Percentiles rank a stretch among this genome's conserved stretches.
Conservation (phyloP, 2,329 filamentous ascomycete genomes). For the Cytospora schulzeri region DNA sequence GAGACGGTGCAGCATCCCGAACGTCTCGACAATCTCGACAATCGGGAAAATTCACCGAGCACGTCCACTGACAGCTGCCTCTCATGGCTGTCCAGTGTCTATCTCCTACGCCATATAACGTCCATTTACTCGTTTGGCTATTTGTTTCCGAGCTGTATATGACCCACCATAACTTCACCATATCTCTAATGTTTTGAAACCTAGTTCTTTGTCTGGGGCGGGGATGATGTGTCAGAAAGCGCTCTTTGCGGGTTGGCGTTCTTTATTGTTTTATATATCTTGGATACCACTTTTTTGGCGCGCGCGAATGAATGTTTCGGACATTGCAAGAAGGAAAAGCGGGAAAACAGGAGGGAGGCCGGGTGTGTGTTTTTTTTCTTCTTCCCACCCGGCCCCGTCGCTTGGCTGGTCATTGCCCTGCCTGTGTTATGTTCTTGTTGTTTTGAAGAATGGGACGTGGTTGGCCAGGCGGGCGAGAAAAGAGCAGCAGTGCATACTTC, state of each 20-base stretch:
- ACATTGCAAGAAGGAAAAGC: slow-evolving; percentile 16
- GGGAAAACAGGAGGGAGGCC: slow-evolving; percentile 15
- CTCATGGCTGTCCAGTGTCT: background rate
- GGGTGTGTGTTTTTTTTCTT: no score
- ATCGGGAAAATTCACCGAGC: slow-evolving; percentile 26
- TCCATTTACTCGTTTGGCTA: slow-evolving; percentile 3
- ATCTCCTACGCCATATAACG: slow-evolving; percentile 2
- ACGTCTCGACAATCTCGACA: slow-evolving; percentile 21
- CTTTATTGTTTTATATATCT: slow-evolving; percentile 24
- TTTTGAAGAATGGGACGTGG: background rate
- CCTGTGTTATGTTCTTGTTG: background rate
- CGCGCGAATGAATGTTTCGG: slow-evolving; percentile 22
- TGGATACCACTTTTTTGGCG: slow-evolving; percentile 29
- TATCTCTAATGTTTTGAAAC: slow-evolving; percentile 28
- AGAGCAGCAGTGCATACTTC: slow-evolving; percentile 14
- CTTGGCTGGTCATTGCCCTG: slow-evolving; percentile 17
- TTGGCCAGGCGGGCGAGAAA: slow-evolving; percentile 9
- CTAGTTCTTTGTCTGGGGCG: slow-evolving; percentile 6
- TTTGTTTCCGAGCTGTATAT: slow-evolving; percentile 22
- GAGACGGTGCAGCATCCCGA: slow-evolving; percentile 22
- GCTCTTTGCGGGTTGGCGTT: slow-evolving; percentile 25
- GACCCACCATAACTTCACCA: slow-evolving; percentile 26
- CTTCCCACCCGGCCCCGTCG: slow-evolving; percentile 5
- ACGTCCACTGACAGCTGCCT: slow-evolving; percentile 18
- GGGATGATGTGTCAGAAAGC: slow-evolving; percentile 24